Base-by-base conservation (phyloP, 208 protist genomes). In the Crithidia brevicula region DNA sequence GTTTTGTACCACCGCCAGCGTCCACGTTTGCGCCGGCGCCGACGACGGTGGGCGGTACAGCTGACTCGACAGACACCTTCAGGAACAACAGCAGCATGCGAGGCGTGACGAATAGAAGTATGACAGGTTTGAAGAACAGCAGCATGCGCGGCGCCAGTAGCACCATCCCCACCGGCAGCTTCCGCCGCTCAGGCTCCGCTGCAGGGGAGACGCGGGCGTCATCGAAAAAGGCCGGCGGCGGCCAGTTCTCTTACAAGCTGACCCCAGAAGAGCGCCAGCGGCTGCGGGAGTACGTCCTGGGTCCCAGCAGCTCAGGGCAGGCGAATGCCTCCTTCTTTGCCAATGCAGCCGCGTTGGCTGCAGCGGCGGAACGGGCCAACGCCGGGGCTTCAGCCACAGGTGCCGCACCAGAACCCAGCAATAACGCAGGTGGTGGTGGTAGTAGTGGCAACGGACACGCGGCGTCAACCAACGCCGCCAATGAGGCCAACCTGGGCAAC, bases 261-360 rank as follows among this genome's bases (percentile, higher is more conserved):
- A 70, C 53, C 0, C 45, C 54, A 5, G 67, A 58, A 51, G 74
- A 80, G 58, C 57, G 66, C n/a, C 62, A 80, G 40, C 58, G 49
- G 53, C 52, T 75, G 62, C 52, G 67, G 16, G 42, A 65, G 18
- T 80, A 66, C 36, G 51, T 79, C 16, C 22, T 72, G 22, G 59
- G 57, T 4, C 51, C 63, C 27, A 60, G 40, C 23, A 59, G 34
- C 33, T 10, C 49, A 13, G 54, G 46, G 0, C 0, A 23, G 51
- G 6, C 7, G 2, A 61, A 60, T 43, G 30, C 45, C 25, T 56
- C 58, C 15, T 69, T 59, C 22, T 58, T 59, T 30, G 20, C 54
- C 8, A 36, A 18, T 9, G 52, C 60, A 11, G 60, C 60, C 0
- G 40, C 47, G 18, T 16, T 56, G 56, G 58, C 51, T 11, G 72